phyloP scores from a whole-genome alignment of 169 alveolate species.

The Plasmodium coatneyi region DNA sequence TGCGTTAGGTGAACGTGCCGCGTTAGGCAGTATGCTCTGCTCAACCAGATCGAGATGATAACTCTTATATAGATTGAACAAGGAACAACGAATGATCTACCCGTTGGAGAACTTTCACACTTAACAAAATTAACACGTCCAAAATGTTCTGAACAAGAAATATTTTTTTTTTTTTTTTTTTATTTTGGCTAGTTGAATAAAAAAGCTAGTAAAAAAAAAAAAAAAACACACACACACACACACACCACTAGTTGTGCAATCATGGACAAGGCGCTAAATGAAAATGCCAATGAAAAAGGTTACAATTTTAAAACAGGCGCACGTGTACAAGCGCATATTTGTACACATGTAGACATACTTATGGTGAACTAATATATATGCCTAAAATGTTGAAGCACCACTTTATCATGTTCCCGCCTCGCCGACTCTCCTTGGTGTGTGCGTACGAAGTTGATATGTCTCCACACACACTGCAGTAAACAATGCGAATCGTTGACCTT shows the following conservation, averaged over 20 bases:
- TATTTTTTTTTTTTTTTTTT: slow-evolving; percentile 1
- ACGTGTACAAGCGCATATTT: not conserved
- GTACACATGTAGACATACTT: not conserved
- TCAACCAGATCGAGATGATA: not conserved
- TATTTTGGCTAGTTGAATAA: slow-evolving; percentile 15
- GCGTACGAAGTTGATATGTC: not conserved
- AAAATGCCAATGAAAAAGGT: slow-evolving; percentile 38
- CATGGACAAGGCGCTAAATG: slow-evolving; percentile 22
- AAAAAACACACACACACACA: not conserved
- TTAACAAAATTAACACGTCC: not conserved
- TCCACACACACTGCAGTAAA: not conserved
- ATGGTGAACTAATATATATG: not conserved
- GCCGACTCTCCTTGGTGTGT: not conserved
- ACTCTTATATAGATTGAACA: not conserved
- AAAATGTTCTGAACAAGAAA: not conserved
- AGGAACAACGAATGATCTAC: not conserved
- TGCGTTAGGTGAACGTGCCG: not conserved
- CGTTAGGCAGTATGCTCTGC: not conserved
- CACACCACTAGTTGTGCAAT: not conserved
- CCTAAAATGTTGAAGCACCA: not conserved
- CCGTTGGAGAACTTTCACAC: not conserved
- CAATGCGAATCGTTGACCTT: not conserved
- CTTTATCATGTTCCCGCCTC: not conserved
- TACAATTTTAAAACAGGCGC: not conserved
- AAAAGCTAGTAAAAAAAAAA: not conserved